phyloP scores from a whole-genome alignment of 345 rosid genomes.

The Citrus sinensis region DNA sequence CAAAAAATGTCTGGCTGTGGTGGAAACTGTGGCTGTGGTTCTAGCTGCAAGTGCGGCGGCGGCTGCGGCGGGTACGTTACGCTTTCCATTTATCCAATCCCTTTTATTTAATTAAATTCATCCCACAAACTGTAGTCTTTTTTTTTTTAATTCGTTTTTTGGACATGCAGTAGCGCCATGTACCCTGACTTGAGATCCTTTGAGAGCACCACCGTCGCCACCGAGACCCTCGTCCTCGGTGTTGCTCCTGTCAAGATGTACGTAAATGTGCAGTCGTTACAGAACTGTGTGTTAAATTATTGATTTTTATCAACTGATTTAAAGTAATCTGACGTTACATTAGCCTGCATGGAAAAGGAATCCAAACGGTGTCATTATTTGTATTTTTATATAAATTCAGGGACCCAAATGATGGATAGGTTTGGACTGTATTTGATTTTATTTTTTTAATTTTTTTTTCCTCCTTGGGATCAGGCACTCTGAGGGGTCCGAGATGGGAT shows the following conservation, averaged over 20 bases:
- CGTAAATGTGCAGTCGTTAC: not conserved
- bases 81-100: not conserved
- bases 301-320: too few relatives aligned
- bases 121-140: too few relatives aligned
- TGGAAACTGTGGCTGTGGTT: constrained; percentile 40
- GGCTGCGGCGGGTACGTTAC: constrained; percentile 29
- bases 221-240: constrained; percentile 30
- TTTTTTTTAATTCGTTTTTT: not conserved
- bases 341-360: not conserved
- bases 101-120: too few relatives aligned
- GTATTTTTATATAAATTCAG: not conserved
- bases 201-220: constrained; percentile 28
- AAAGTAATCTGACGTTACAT: not conserved
- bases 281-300: too few relatives aligned
- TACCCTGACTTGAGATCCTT: constrained; percentile 39
- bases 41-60: constrained; percentile 39
- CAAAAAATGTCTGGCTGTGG: constrained; percentile 40
- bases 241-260: constrained; percentile 29
- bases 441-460: not conserved
- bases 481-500: constrained; percentile 35
- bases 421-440: not conserved
- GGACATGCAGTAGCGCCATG: constrained; percentile 28
- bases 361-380: too few relatives aligned
- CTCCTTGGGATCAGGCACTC: constrained; percentile 19
- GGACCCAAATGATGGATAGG: not conserved